Percentiles rank a stretch among this genome's conserved stretches.
phyloP scores from a whole-genome alignment of 2,329 filamentous ascomycete genomes.

The Colletotrichum acutatum region DNA sequence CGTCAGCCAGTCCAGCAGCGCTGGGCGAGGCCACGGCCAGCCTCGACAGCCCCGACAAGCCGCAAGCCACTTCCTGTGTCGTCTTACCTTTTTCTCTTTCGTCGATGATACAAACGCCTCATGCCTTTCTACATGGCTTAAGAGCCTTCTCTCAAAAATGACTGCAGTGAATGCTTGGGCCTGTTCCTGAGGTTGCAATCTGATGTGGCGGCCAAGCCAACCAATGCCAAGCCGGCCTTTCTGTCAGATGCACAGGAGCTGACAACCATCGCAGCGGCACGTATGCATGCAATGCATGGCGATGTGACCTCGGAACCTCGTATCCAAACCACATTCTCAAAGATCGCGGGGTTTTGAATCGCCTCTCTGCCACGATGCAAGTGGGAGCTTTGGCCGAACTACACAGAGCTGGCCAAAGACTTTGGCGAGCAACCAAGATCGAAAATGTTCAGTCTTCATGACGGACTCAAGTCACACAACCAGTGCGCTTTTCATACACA shows the following conservation, averaged over 20 bases:
- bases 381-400: neutral
- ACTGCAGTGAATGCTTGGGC: neutral
- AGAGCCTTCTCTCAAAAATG: neutral
- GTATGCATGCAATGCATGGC: constrained; percentile 2
- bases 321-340: neutral
- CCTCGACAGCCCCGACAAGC: neutral
- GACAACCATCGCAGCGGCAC: neutral
- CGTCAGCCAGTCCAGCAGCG: neutral
- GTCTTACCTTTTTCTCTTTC: neutral
- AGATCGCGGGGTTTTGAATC: neutral
- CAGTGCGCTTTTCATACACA: neutral
- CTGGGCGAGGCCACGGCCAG: neutral
- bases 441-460: neutral
- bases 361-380: neutral
- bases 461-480: neutral
- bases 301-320: neutral
- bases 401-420: neutral
- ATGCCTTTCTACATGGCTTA: neutral
- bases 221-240: neutral
- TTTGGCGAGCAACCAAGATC: neutral
- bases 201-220: neutral
- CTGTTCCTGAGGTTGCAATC: neutral
- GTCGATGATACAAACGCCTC: neutral
- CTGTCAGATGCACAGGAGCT: constrained; percentile 19
- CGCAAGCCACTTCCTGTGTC: constrained; percentile 7